Evolutionary conservation across 1,139 yeast species (phyloP).

Genomic region (Debaryomyces sp.): DNA sequence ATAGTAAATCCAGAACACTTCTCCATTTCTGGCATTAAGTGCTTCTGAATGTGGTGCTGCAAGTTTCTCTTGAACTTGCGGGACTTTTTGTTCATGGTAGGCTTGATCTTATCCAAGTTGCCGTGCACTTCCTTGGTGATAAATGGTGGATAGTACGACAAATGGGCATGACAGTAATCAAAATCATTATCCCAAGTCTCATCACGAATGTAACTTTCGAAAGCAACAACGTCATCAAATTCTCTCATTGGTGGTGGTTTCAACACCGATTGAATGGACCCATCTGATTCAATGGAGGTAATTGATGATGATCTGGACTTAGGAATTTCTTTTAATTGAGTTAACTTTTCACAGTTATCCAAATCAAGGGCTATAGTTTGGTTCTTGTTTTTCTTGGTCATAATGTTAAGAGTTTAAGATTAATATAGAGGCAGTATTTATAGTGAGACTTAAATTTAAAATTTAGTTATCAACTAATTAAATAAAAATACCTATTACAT

Average conservation of each 20-base stretch:
- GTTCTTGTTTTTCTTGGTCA: conserved; percentile 28
- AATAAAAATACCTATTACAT: background rate
- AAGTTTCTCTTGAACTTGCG: conserved; percentile 73
- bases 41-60: conserved; percentile 75
- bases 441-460: background rate
- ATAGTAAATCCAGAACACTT: conserved; percentile 60
- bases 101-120: conserved; percentile 72
- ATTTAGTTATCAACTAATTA: background rate
- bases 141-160: conserved; percentile 73
- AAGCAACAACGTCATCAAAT: conserved; percentile 65
- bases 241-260: conserved; percentile 47
- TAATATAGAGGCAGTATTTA: background rate
- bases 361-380: conserved; percentile 33
- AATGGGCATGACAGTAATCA: conserved; percentile 67
- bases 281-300: conserved; percentile 41
- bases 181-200: conserved; percentile 79
- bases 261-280: conserved; percentile 32
- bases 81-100: conserved; percentile 70
- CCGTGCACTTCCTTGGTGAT: conserved; percentile 67
- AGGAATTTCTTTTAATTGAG: conserved; percentile 44
- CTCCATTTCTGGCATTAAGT: conserved; percentile 66
- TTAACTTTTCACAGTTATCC: conserved; percentile 42
- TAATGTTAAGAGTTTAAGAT: conserved; percentile 4
- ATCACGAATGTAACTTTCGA: conserved; percentile 66
- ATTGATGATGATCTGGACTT: conserved; percentile 35